Percentiles rank a stretch among this genome's conserved stretches.
Evolutionary conservation across 768 basidiomycete genomes (phyloP).

Genomic region (Termitomyces sp.): DNA sequence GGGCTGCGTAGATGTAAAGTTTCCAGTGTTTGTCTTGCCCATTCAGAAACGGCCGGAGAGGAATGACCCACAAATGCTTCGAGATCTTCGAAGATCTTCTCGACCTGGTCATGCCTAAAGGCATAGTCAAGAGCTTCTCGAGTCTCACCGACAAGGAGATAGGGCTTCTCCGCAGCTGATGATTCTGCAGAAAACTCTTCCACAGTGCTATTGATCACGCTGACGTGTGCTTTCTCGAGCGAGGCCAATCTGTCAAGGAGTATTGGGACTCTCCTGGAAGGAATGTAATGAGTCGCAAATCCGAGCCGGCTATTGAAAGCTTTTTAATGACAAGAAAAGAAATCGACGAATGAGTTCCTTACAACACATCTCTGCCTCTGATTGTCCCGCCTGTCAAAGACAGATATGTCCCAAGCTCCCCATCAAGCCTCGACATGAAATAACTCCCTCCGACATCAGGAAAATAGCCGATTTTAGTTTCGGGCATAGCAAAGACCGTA

Average conservation of each 20-base stretch:
- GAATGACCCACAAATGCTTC: constrained; percentile 35
- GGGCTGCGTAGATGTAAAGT: constrained; percentile 74
- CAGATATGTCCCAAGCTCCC: constrained; percentile 91
- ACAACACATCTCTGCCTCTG: constrained; percentile 84
- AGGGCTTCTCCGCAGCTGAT: constrained; percentile 49
- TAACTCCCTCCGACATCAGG: constrained; percentile 94
- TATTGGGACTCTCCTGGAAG: constrained; percentile 68
- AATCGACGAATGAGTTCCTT: constrained; percentile 29
- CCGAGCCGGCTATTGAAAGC: constrained; percentile 69
- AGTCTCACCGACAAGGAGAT: constrained; percentile 54
- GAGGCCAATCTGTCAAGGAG: constrained; percentile 67
- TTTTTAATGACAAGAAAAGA: neutral
- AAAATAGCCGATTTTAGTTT: constrained; percentile 86
- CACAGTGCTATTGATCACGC: constrained; percentile 52
- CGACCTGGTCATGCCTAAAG: constrained; percentile 71
- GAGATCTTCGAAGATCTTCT: constrained; percentile 64
- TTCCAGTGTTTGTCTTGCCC: constrained; percentile 72
- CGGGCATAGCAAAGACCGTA: constrained; percentile 93
- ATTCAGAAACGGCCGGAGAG: constrained; percentile 50
- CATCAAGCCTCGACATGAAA: constrained; percentile 88
- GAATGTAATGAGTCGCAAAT: constrained; percentile 91
- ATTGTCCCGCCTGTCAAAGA: constrained; percentile 76
- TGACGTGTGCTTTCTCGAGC: constrained; percentile 42
- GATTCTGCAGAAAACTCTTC: constrained; percentile 73
- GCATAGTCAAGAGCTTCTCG: constrained; percentile 79